These are phyloP conservation scores for Myriosclerotinia scirpicola DNA, from an alignment of 2,329 filamentous ascomycete species.

Conservation along the genomic window DNA sequence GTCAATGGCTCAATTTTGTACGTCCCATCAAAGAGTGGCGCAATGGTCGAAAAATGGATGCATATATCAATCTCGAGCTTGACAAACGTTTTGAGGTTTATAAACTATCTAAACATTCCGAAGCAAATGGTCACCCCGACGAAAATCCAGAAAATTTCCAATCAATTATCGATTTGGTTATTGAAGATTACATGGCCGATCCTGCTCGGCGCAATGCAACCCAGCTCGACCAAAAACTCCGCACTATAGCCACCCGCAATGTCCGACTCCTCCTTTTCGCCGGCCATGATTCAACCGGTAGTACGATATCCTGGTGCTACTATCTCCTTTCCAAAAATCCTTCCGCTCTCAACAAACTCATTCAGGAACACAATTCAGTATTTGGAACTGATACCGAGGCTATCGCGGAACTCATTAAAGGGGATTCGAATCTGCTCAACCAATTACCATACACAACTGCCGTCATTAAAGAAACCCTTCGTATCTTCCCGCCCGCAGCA, in stretches of 20 bases:
- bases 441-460: constrained; percentile 31
- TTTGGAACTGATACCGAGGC: constrained; percentile 29
- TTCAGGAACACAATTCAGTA: constrained; percentile 32
- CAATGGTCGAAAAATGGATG: constrained; percentile 31
- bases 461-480: constrained; percentile 33
- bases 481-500: constrained; percentile 31
- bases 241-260: constrained; percentile 26
- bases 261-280: constrained; percentile 31
- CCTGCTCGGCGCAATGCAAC: constrained; percentile 4
- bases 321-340: constrained; percentile 31
- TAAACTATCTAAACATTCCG: constrained; percentile 5
- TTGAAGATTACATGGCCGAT: constrained; percentile 30
- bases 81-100: constrained; percentile 29
- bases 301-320: constrained; percentile 28
- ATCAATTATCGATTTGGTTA: constrained; percentile 31
- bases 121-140: constrained; percentile 6
- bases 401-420: constrained; percentile 19
- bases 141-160: constrained; percentile 4
- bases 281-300: constrained; percentile 33
- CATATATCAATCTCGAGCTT: constrained; percentile 32
- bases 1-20: constrained; percentile 28
- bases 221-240: constrained; percentile 27
- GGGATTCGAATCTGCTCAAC: constrained; percentile 28
- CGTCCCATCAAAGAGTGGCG: constrained; percentile 28
- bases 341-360: constrained; percentile 25